Conservation (phyloP, 768 basidiomycete species). For the Boletus tylopilopsis region DNA sequence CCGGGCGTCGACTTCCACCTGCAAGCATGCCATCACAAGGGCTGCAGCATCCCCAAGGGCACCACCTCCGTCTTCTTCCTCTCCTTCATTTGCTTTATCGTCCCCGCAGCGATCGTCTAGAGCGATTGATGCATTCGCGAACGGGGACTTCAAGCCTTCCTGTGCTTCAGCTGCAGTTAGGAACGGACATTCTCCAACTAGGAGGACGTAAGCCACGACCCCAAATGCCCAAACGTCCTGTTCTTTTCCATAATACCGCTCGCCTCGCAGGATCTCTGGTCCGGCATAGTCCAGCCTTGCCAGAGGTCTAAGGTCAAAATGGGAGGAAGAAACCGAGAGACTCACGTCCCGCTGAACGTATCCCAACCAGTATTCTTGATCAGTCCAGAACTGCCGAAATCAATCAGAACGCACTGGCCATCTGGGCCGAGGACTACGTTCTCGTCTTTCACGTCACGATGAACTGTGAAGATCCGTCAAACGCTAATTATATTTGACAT, state of each 20-base stretch:
- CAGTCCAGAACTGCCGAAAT: constrained; percentile 92
- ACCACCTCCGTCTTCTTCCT: constrained; percentile 81
- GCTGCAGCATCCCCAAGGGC: constrained; percentile 80
- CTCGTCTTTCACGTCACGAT: constrained; percentile 98
- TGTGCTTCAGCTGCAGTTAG: constrained; percentile 89
- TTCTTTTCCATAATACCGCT: constrained; percentile 92
- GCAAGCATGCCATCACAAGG: constrained; percentile 80
- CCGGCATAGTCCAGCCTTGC: constrained; percentile 87
- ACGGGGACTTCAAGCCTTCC: constrained; percentile 72
- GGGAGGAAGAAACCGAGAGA: constrained; percentile 16
- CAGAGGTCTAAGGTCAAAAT: constrained; percentile 6
- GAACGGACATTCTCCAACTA: constrained; percentile 91
- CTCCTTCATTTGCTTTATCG: constrained; percentile 66
- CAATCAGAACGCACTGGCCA: constrained; percentile 88
- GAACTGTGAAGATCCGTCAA: constrained; percentile 48
- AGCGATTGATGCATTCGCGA: constrained; percentile 70
- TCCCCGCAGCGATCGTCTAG: constrained; percentile 79
- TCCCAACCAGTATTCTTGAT: constrained; percentile 86
- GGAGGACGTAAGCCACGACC: constrained; percentile 92
- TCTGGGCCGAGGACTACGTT: constrained; percentile 82
- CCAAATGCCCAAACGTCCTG: constrained; percentile 99
- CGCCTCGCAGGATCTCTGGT: constrained; percentile 93
- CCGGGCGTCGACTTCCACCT: constrained; percentile 69
- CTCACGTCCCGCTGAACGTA: constrained; percentile 90
- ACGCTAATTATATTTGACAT: constrained; percentile 3